These are phyloP conservation scores for Aspergillus quadrilineatus DNA, from an alignment of 2,329 filamentous ascomycete species.

Conservation along the genomic window DNA sequence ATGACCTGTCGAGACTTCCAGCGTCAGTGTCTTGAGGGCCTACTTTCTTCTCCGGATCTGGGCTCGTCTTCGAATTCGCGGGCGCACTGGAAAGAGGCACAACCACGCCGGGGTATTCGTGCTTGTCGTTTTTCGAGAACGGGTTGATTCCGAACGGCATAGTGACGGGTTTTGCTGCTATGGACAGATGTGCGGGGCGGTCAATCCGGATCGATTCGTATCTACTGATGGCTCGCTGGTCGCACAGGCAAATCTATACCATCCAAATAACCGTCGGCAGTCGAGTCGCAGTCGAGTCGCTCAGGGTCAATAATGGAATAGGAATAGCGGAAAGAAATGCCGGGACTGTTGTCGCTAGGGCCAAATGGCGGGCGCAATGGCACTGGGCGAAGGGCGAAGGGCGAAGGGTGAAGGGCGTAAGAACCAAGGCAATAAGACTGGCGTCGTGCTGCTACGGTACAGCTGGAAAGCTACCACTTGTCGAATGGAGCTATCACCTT, in stretches of 20 bases:
- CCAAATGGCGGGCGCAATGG: constrained; percentile 12
- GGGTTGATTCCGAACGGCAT: constrained; percentile 45
- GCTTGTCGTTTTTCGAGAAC: constrained; percentile 52
- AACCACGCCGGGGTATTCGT: constrained; percentile 51
- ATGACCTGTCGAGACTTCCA: constrained; percentile 32
- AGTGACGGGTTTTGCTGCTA: constrained; percentile 19
- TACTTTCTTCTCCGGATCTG: constrained; percentile 27
- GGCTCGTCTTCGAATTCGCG: constrained; percentile 31
- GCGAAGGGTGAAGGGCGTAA: too few relatives aligned
- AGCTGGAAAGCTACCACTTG: constrained; percentile 2
- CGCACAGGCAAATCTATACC: constrained; percentile 13
- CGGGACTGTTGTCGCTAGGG: constrained; percentile 6
- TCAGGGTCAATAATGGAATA: not conserved
- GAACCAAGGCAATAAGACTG: not conserved
- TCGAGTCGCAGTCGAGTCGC: not conserved
- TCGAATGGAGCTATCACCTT: constrained; percentile 3
- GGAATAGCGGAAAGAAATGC: not conserved
- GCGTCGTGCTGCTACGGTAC: constrained; percentile 10
- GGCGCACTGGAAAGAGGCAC: constrained; percentile 50
- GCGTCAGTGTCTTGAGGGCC: constrained; percentile 38
- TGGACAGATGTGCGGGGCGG: constrained; percentile 13
- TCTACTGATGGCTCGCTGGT: constrained; percentile 14
- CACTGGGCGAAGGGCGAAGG: not conserved
- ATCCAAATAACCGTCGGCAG: not conserved
- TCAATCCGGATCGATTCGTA: not conserved